Conservation (phyloP, 495 filamentous ascomycete species). For the Penicillium bialowiezense region DNA sequence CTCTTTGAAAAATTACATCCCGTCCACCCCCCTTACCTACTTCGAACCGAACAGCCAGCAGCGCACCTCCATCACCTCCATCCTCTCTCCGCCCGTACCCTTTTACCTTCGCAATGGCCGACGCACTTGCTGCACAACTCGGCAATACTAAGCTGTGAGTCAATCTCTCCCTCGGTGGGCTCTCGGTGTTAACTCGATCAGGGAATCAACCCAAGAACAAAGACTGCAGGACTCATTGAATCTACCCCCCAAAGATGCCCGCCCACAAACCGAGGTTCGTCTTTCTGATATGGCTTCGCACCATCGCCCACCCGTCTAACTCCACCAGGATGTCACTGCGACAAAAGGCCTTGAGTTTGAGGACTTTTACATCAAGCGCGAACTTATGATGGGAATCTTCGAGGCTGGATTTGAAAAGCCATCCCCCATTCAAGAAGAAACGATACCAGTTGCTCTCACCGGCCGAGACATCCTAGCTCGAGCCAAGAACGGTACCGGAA, state of each 20-base stretch:
- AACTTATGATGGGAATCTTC: conserved; percentile 97
- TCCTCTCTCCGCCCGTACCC: conserved; percentile 1
- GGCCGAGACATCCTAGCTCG: conserved; percentile 93
- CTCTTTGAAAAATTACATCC: not conserved
- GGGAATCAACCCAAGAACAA: conserved; percentile 54
- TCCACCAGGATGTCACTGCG: conserved; percentile 82
- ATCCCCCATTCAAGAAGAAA: conserved; percentile 98
- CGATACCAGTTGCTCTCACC: conserved; percentile 92
- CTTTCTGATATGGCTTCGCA: conserved; percentile 3
- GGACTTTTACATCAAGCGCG: conserved; percentile 90
- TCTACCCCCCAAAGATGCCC: conserved; percentile 74
- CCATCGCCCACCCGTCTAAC: conserved; percentile 12
- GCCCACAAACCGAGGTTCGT: conserved; percentile 90
- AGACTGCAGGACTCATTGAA: conserved; percentile 81
- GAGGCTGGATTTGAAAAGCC: conserved; percentile 98
- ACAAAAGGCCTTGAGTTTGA: conserved; percentile 98
- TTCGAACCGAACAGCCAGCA: not conserved
- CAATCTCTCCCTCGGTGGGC: not conserved
- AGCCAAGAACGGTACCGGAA: conserved; percentile 98
- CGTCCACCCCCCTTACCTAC: not conserved
- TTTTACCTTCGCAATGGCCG: conserved; percentile 47
- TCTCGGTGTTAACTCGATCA: conserved; percentile 18
- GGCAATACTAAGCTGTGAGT: conserved; percentile 69
- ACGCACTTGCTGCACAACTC: conserved; percentile 65
- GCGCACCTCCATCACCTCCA: not conserved